Conservation (phyloP, 192 early-diverging fungal genomes). For the Podila minutissima region DNA sequence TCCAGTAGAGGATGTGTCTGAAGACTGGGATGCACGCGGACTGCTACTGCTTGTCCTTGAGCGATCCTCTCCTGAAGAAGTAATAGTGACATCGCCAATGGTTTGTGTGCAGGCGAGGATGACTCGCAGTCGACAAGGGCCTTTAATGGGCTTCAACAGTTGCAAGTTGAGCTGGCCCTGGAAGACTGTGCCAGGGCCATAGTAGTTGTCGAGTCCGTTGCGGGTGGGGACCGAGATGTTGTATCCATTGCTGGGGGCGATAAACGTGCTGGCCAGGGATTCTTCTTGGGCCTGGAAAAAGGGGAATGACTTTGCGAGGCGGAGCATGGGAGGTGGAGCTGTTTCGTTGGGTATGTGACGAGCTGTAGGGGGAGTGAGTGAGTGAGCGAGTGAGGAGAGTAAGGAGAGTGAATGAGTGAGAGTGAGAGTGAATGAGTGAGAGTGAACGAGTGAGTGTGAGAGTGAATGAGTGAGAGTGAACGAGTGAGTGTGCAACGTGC, state of each 20-base stretch:
- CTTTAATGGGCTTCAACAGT: slow-evolving; percentile 19
- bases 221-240: slow-evolving; percentile 28
- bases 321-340: slow-evolving; percentile 14
- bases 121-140: slow-evolving; percentile 28
- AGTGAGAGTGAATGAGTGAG: neutral
- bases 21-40: neutral
- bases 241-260: slow-evolving; percentile 39
- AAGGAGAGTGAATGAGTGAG: neutral
- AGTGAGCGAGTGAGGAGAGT: neutral
- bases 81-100: neutral
- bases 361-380: neutral
- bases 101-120: slow-evolving; percentile 28
- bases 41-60: neutral
- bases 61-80: neutral
- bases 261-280: slow-evolving; percentile 23
- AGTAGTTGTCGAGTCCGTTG: slow-evolving; percentile 38
- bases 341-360: neutral
- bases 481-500: neutral
- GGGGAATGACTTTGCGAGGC: slow-evolving; percentile 33
- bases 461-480: neutral
- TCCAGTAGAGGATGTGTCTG: neutral
- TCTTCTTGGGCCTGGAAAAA: slow-evolving; percentile 33
- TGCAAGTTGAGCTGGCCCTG: slow-evolving; percentile 45
- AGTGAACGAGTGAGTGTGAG: neutral
- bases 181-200: slow-evolving; percentile 49